A percentile compares a stretch with the other conserved stretches of the same genome.
Conservation (phyloP, 129 eudicot genomes). For the Cynara cardunculus region DNA sequence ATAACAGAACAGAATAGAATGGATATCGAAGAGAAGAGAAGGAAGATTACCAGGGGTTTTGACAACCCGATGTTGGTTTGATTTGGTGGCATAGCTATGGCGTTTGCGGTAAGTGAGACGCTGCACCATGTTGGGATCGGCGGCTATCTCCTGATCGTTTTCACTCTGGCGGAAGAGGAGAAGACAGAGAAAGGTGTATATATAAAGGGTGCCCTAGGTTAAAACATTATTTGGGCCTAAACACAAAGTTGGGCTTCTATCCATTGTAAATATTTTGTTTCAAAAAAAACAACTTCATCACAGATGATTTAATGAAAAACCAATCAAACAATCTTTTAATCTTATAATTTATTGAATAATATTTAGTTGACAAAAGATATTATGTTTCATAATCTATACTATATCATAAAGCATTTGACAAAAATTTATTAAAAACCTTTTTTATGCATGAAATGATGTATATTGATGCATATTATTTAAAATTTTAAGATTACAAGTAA, state of each 20-base stretch:
- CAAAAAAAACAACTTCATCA: neutral
- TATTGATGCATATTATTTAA: too few species aligned
- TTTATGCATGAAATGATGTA: too few species aligned
- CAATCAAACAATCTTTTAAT: neutral
- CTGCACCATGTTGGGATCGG: conserved; percentile 52
- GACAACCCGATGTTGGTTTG: conserved; percentile 72
- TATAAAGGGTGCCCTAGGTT: conserved; percentile 27
- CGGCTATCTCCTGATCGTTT: conserved; percentile 20
- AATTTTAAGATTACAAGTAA: too few species aligned
- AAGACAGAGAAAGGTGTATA: neutral
- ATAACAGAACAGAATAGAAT: neutral
- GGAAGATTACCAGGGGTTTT: conserved; percentile 60
- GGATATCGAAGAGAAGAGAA: neutral
- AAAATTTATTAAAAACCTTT: too few species aligned
- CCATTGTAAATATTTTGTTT: neutral
- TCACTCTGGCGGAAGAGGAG: neutral
- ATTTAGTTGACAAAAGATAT: too few species aligned
- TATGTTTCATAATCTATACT: too few species aligned
- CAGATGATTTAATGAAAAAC: neutral
- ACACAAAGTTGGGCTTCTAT: conserved; percentile 3
- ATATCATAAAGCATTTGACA: too few species aligned
- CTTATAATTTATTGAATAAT: neutral
- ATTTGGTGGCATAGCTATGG: conserved; percentile 89
- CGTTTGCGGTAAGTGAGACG: conserved; percentile 69
- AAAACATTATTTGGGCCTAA: conserved; percentile 5